phyloP scores from a whole-genome alignment of 768 basidiomycete genomes.

The Xerocomus brunneocitrinus region DNA sequence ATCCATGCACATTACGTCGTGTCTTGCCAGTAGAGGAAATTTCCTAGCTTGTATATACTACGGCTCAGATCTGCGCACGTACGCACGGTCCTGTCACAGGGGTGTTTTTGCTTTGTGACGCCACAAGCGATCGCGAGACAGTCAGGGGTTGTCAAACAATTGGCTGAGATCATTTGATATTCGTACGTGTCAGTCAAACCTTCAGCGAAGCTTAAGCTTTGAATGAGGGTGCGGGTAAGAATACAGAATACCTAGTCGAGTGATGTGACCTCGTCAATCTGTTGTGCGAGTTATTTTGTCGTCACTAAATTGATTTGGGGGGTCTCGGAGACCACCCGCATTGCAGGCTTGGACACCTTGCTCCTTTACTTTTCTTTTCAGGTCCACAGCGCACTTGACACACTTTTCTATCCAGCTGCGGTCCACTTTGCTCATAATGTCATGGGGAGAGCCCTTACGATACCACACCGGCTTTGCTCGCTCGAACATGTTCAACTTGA shows the following conservation, averaged over 20 bases:
- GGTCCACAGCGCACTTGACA: not conserved
- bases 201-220: no score
- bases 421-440: not conserved
- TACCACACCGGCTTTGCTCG: not conserved
- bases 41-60: no score
- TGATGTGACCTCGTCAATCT: not conserved
- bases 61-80: no score
- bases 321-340: constrained; percentile 24
- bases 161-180: no score
- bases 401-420: not conserved
- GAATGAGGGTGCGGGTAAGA: not conserved
- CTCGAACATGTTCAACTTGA: not conserved
- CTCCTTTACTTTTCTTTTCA: not conserved
- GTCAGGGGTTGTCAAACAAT: not conserved
- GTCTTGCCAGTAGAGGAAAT: no score
- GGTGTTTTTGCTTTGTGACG: no score
- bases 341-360: constrained; percentile 1
- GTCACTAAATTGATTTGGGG: constrained; percentile 16
- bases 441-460: not conserved
- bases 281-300: constrained; percentile 5
- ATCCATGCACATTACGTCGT: no score
- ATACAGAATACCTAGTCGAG: not conserved
- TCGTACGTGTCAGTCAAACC: no score
- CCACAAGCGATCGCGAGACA: no score
- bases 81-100: no score